phyloP scores from a whole-genome alignment of 75 land plant species.

The Pinus albicaulis region DNA sequence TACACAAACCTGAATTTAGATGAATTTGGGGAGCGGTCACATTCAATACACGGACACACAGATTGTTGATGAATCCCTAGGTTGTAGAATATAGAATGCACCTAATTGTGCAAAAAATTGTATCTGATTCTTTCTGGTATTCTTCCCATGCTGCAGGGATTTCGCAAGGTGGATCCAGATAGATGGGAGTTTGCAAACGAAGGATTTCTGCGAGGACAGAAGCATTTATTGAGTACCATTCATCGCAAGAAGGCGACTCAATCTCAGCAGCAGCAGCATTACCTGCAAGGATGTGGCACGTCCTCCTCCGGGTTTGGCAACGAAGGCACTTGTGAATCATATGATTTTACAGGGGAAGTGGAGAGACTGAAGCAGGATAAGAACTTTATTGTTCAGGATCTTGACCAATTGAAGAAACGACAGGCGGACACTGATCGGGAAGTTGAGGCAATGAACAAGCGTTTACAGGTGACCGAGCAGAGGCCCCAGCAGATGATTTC shows the following conservation, averaged over 20 bases:
- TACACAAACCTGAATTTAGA: too few species aligned
- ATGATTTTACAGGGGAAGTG: conserved; percentile 31
- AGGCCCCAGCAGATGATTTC: conserved; percentile 72
- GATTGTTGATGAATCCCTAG: too few species aligned
- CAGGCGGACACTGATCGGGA: conserved; percentile 33
- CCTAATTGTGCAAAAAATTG: too few species aligned
- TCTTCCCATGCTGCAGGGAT: conserved; percentile 36
- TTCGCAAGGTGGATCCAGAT: conserved; percentile 70
- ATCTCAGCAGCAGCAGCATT: conserved; percentile 2
- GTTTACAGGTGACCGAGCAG: conserved; percentile 49
- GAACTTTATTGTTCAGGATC: conserved; percentile 42
- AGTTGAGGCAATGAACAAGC: conserved; percentile 32
- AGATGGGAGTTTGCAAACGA: conserved; percentile 78
- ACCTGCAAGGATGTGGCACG: too few species aligned
- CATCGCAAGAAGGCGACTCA: conserved; percentile 17
- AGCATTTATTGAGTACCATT: conserved; percentile 41
- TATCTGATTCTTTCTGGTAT: too few species aligned
- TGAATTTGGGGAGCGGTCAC: too few species aligned
- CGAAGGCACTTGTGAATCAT: background rate
- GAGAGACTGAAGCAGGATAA: conserved; percentile 39
- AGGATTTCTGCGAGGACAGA: conserved; percentile 57
- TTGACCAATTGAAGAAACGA: conserved; percentile 40
- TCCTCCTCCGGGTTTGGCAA: background rate
- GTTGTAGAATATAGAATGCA: too few species aligned
- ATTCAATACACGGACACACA: too few species aligned